A percentile compares a stretch with the other conserved stretches of the same genome.
Evolutionary conservation across 805 yeast genomes (phyloP).

Genomic region (Kuraishia borneana): DNA sequence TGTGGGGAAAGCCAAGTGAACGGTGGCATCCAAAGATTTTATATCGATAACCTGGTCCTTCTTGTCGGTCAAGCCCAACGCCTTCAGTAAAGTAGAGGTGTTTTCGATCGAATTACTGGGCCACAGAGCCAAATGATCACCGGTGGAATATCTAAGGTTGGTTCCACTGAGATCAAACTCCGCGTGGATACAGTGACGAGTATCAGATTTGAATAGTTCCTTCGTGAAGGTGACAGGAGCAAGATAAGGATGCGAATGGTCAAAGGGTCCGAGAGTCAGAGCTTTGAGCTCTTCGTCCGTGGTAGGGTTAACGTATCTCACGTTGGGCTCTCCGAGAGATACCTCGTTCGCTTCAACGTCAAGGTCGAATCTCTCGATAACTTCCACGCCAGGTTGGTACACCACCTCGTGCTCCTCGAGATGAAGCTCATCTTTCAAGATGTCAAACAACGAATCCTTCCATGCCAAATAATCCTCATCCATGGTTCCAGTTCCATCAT

Average conservation of each 20-base stretch:
- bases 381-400: slow-evolving; percentile 60
- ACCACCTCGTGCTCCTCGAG: slow-evolving; percentile 71
- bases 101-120: slow-evolving; percentile 79
- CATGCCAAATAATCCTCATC: slow-evolving; percentile 92
- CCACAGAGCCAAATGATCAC: slow-evolving; percentile 94
- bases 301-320: slow-evolving; percentile 31
- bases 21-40: slow-evolving; percentile 61
- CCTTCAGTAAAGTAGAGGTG: slow-evolving; percentile 50
- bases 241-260: slow-evolving; percentile 70
- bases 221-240: slow-evolving; percentile 51
- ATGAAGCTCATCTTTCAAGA: slow-evolving; percentile 49
- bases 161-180: slow-evolving; percentile 76
- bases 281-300: slow-evolving; percentile 17
- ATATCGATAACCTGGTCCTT: slow-evolving; percentile 49
- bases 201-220: slow-evolving; percentile 57
- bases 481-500: slow-evolving; percentile 88
- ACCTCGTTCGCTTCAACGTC: slow-evolving; percentile 24
- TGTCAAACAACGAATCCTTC: slow-evolving; percentile 71
- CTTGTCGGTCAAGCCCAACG: slow-evolving; percentile 47
- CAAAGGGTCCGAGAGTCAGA: slow-evolving; percentile 60
- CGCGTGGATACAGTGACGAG: slow-evolving; percentile 79
- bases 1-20: slow-evolving; percentile 43
- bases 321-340: slow-evolving; percentile 76
- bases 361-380: slow-evolving; percentile 23
- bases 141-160: slow-evolving; percentile 78